phyloP scores from a whole-genome alignment of 495 filamentous ascomycete species.

The Lasiosphaeria miniovina region DNA sequence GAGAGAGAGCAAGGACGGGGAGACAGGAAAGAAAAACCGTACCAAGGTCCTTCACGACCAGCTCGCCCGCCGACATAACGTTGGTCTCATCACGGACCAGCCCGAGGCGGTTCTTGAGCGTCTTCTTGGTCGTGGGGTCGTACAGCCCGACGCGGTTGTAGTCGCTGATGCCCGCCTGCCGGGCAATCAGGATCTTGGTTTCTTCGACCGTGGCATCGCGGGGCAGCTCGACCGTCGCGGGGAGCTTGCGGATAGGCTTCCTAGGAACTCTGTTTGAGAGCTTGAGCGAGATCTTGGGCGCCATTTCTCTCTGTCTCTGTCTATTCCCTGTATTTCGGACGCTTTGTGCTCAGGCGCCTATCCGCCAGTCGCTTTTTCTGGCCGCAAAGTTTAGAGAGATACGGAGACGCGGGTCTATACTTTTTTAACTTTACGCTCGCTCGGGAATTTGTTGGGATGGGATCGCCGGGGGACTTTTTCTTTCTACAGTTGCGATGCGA shows the following conservation, averaged over 20 bases:
- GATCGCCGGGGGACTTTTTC: too few species aligned
- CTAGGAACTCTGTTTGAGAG: conserved; percentile 43
- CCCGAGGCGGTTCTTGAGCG: conserved; percentile 54
- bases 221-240: conserved; percentile 60
- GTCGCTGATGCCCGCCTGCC: conserved; percentile 43
- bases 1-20: conserved; percentile 1
- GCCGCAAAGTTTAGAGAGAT: background rate
- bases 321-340: background rate
- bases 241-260: conserved; percentile 69
- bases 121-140: conserved; percentile 65
- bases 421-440: too few species aligned
- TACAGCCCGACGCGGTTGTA: conserved; percentile 66
- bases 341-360: background rate
- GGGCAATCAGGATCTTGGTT: conserved; percentile 48
- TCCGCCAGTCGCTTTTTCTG: background rate
- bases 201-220: conserved; percentile 60
- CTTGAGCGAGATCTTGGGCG: conserved; percentile 38
- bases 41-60: conserved; percentile 95
- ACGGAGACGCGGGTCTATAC: too few species aligned
- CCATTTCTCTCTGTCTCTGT: conserved; percentile 21
- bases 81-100: conserved; percentile 59
- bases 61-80: conserved; percentile 63
- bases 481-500: too few species aligned
- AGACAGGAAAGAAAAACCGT: conserved; percentile 28
- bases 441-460: too few species aligned